Evolutionary conservation across 2,329 filamentous ascomycete genomes (phyloP), one percentile per base, ranked within the genome.

Genomic region (Pochonia chlamydosporia): DNA sequence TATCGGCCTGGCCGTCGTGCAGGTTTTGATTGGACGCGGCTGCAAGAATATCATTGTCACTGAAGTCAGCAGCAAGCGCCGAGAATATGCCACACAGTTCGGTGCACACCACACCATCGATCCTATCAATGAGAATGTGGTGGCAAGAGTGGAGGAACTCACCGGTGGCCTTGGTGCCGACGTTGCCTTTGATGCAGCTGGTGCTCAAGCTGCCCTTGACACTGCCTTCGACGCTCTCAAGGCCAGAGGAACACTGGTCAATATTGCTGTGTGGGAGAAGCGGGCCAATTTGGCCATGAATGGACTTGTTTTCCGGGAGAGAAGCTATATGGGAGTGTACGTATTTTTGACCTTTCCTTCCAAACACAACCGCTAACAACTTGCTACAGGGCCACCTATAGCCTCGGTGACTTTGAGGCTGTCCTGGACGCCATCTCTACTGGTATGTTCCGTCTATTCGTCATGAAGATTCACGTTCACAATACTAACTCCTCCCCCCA

Each of bases 251-350:
- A 78, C 76, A 0, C 69, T 85, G 0, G 72, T 85, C 2, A 85
- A 85, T 50, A 72, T 85, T n/a, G 79, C 81, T 0, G 77, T 85
- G 3, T 84, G 79, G 78, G 79, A 82, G 56, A 77, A 83, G 44
- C 44, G 49, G 30, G 49, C 49, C 20, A 18, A 24, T 16, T 21
- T 50, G 30, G 48, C 53, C 40, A 57, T 57, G 55, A 57, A 57
- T 31, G 46, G 54, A 31, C 37, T 57, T 26, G 51, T 56, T 14
- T 57, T 56, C 40, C 50, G 55, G 16, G 55, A 57, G 45, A 50
- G 50, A 40, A 26, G 37, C n/a, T 57, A 57, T 36, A 50, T 55
- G 48, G 55, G 55, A 37, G 55, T 56, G 55, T 57, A 46, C 48
- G 55, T 52, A 3, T 11, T 18, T 14, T 10, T 13, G 4, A 25